Conservation (phyloP, 257 asterid genomes). For the Salvia miltiorrhiza region DNA sequence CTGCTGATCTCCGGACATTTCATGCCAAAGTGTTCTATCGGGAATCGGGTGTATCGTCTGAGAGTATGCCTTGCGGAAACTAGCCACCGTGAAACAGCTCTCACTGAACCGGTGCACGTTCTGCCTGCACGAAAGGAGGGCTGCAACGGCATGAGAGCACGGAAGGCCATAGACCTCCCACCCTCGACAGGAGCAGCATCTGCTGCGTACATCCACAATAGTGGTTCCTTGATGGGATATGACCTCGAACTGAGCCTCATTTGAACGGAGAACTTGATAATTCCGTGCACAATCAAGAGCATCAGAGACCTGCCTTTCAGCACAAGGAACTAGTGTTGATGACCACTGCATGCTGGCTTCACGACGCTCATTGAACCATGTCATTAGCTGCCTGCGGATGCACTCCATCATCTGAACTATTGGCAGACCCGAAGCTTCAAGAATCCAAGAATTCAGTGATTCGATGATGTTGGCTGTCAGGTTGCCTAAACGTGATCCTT, state of each 20-base stretch:
- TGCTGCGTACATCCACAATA: conserved; percentile 47
- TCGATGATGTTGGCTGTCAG: conserved; percentile 49
- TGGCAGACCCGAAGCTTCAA: conserved; percentile 69
- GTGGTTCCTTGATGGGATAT: conserved; percentile 55
- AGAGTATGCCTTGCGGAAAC: conserved; percentile 55
- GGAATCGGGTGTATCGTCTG: conserved; percentile 76
- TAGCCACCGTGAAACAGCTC: conserved; percentile 64
- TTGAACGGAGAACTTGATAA: conserved; percentile 53
- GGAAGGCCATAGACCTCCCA: conserved; percentile 70
- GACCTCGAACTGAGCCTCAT: conserved; percentile 60
- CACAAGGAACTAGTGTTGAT: conserved; percentile 55
- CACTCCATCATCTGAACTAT: conserved; percentile 74
- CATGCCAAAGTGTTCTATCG: conserved; percentile 57
- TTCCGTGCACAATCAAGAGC: conserved; percentile 54
- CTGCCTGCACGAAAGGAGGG: conserved; percentile 61
- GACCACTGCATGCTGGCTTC: conserved; percentile 67
- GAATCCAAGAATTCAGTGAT: conserved; percentile 48
- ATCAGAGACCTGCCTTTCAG: conserved; percentile 52
- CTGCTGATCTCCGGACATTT: conserved; percentile 27
- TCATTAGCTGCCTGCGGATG: conserved; percentile 65
- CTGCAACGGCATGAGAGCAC: conserved; percentile 69
- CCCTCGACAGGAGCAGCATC: conserved; percentile 52
- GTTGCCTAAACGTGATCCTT: conserved; percentile 57
- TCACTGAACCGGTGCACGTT: conserved; percentile 67
- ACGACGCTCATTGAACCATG: conserved; percentile 72